These are phyloP conservation scores for Sporothrix phasma DNA, from an alignment of 2,329 filamentous ascomycete genomes.

Conservation along the genomic window DNA sequence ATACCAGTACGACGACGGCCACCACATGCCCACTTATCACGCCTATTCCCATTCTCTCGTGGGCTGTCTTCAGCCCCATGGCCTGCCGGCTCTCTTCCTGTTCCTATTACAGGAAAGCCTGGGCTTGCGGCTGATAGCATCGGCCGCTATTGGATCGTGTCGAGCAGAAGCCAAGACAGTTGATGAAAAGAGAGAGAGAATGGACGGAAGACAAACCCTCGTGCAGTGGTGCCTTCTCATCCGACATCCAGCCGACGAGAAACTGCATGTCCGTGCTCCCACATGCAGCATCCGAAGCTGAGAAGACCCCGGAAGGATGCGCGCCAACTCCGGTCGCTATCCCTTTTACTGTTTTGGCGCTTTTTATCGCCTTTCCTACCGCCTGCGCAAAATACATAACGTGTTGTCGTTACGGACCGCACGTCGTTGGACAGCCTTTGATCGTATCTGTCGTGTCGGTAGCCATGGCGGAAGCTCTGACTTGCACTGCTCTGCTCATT, in stretches of 20 bases:
- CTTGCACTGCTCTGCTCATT: background rate
- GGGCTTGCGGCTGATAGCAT: background rate
- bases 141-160: background rate
- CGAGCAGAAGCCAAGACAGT: background rate
- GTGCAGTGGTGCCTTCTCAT: no score
- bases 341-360: background rate
- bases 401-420: background rate
- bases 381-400: background rate
- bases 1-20: no score
- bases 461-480: background rate
- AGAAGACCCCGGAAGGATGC: background rate
- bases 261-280: background rate
- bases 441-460: conserved; percentile 4
- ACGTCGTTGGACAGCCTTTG: background rate
- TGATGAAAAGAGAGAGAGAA: background rate
- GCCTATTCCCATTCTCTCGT: no score
- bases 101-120: background rate
- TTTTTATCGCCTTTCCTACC: background rate
- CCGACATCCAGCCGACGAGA: background rate
- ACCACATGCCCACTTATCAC: no score
- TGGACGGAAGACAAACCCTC: background rate
- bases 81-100: background rate
- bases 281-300: conserved; percentile 1
- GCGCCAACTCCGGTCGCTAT: background rate
- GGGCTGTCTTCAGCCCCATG: background rate